Evolutionary conservation across 192 early-diverging fungal species (phyloP).

Genomic region (Backusella tuberculispora): DNA sequence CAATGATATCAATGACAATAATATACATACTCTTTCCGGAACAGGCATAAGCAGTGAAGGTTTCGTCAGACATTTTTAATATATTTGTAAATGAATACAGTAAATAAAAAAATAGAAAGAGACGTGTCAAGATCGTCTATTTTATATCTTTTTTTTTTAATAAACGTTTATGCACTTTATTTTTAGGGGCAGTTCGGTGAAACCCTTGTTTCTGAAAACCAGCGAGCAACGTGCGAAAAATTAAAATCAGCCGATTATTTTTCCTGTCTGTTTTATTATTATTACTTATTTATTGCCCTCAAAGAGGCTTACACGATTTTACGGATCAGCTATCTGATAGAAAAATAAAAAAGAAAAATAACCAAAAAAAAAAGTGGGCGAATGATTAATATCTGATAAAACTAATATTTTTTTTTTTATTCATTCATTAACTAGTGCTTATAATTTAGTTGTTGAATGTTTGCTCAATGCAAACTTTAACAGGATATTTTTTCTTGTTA

Average conservation of each 20-base stretch:
- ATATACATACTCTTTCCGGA: background rate
- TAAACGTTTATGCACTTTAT: background rate
- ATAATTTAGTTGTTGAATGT: background rate
- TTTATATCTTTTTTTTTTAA: slow-evolving; percentile 6
- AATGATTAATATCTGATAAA: slow-evolving; percentile 16
- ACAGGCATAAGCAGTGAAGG: slow-evolving; percentile 20
- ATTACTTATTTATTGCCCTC: no score
- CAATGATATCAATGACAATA: background rate
- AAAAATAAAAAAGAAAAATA: background rate
- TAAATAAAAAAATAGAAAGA: background rate
- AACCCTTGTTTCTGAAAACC: slow-evolving; percentile 9
- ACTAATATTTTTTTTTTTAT: background rate
- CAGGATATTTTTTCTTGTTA: background rate
- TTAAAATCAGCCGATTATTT: slow-evolving; percentile 1
- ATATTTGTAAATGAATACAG: background rate
- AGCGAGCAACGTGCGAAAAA: slow-evolving; percentile 7
- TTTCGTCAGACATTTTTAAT: slow-evolving; percentile 25
- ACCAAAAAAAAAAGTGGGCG: no score
- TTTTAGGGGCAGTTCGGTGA: slow-evolving; percentile 9
- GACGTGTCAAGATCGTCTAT: background rate
- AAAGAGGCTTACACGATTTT: no score
- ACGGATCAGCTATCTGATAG: background rate
- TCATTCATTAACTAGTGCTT: background rate
- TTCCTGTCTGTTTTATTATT: background rate
- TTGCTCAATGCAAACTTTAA: background rate